Base-by-base conservation (phyloP, 345 rosid genomes). In the Lepidium sativum region DNA sequence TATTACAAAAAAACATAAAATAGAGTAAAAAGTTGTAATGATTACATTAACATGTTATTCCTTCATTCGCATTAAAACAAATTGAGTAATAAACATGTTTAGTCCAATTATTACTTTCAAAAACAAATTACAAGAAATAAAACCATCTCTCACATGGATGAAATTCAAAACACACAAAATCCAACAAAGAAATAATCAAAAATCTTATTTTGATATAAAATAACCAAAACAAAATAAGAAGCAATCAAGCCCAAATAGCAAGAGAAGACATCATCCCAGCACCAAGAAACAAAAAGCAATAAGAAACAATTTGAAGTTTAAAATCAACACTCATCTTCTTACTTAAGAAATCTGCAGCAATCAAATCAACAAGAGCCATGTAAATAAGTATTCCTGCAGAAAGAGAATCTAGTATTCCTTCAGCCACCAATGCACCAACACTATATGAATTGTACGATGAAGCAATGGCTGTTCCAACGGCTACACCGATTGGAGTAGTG, bases 351-450 rank as follows among this genome's bases (percentile, higher is more conserved):
- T 94, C 97, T 0, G 96, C 97, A 12, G 99, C 99, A 3, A 91
- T 85, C 43, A 94, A 80, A 71, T 91, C 97, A 8, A 85, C 97
- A 25, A 91, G 82, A 2, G 99, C 96, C 99, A 94, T 94, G 75
- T 91, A 94, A 4, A 91, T 84, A 35, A 86, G 79, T 71, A 94
- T 88, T 11, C 99, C 99, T 0, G 97, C 97, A 0, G 96, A 90
- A 33, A 88, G 29, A 3, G 92, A 88, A 69, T 90, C 96, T 6
- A 94, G 72, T 39, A 88, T 69, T 53, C 99, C 99, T 79, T 94
- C 97, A 0, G 79, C 77, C 35, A 77, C 76, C 32, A 95, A 72
- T 9, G 96, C 96, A 11, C 71, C 84, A 0, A 76, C 69, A 62
- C 92, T 88, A 51, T 84, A 60, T 0, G 91, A 70, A 54, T 88